These are phyloP conservation scores for Aspergillus nanangensis DNA, from an alignment of 495 filamentous ascomycete species.

Conservation along the genomic window DNA sequence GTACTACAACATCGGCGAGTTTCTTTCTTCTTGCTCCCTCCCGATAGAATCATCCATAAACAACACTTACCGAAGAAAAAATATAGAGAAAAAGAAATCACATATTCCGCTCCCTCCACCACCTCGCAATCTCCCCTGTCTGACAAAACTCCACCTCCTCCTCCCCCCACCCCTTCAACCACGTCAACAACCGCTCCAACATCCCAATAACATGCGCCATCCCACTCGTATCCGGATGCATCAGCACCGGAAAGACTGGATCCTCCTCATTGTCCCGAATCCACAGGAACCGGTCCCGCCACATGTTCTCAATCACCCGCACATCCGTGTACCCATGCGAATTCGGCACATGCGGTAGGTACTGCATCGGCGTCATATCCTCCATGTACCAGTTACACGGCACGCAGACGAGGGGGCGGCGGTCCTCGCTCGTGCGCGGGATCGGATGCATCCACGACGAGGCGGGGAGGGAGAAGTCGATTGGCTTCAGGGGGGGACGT, in stretches of 20 bases:
- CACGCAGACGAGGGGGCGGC: conserved; percentile 43
- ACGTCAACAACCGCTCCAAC: conserved; percentile 50
- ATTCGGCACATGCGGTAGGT: conserved; percentile 44
- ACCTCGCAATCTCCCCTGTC: conserved; percentile 5
- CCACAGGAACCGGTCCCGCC: conserved; percentile 48
- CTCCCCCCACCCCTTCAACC: conserved; percentile 44
- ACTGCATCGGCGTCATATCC: conserved; percentile 55
- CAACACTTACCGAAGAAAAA: too few relatives aligned
- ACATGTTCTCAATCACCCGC: conserved; percentile 48
- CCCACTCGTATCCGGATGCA: conserved; percentile 59
- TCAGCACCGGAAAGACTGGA: conserved; percentile 43
- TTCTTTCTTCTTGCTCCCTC: too few relatives aligned
- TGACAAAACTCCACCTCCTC: conserved; percentile 46
- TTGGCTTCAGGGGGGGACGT: conserved; percentile 41
- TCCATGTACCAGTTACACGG: conserved; percentile 55
- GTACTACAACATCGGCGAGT: too few relatives aligned
- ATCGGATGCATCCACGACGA: conserved; percentile 58
- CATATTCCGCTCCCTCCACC: conserved; percentile 4
- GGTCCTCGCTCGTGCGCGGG: conserved; percentile 19
- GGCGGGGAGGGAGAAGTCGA: conserved; percentile 45
- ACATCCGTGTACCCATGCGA: conserved; percentile 51
- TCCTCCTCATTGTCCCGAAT: conserved; percentile 34
- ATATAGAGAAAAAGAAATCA: neutral
- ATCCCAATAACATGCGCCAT: conserved; percentile 60
- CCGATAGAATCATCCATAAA: too few relatives aligned